Conservation (phyloP, 495 filamentous ascomycete genomes). For the Penicillium odoratum region DNA sequence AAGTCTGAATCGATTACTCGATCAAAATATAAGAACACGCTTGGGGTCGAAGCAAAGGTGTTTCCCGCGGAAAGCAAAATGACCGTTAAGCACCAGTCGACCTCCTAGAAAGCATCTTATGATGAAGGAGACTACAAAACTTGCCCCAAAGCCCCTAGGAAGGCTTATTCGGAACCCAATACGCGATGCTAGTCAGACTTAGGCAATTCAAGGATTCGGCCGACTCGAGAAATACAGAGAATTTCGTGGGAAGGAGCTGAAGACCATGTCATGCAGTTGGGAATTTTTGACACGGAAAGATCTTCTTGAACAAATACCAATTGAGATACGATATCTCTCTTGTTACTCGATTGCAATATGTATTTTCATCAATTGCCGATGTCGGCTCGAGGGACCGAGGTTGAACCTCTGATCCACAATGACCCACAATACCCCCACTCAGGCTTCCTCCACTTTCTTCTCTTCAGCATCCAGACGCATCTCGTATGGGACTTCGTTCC, state of each 20-base stretch:
- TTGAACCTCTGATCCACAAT: constrained; percentile 1
- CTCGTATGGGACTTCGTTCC: constrained; percentile 77
- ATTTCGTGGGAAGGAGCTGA: neutral
- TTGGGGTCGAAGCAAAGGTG: neutral
- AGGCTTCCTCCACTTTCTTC: constrained; percentile 29
- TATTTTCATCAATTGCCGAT: constrained; percentile 1
- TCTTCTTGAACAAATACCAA: neutral
- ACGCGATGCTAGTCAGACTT: neutral
- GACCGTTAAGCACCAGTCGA: neutral
- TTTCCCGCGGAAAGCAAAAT: constrained; percentile 15
- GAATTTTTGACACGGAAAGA: neutral
- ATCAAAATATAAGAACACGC: constrained; percentile 9
- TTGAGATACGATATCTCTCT: neutral
- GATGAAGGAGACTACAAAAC: neutral
- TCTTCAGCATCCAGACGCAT: constrained; percentile 32
- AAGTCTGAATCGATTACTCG: constrained; percentile 8
- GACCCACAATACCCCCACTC: neutral
- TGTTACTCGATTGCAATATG: constrained; percentile 8
- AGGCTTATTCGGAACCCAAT: neutral
- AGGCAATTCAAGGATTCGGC: neutral
- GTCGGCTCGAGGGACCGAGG: constrained; percentile 1
- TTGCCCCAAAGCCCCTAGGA: neutral
- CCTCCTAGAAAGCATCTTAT: neutral
- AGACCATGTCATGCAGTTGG: neutral
- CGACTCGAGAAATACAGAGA: neutral